Evolutionary conservation across 768 basidiomycete species (phyloP), one percentile per base, ranked within the genome.

Genomic region (Russula vinacea): DNA sequence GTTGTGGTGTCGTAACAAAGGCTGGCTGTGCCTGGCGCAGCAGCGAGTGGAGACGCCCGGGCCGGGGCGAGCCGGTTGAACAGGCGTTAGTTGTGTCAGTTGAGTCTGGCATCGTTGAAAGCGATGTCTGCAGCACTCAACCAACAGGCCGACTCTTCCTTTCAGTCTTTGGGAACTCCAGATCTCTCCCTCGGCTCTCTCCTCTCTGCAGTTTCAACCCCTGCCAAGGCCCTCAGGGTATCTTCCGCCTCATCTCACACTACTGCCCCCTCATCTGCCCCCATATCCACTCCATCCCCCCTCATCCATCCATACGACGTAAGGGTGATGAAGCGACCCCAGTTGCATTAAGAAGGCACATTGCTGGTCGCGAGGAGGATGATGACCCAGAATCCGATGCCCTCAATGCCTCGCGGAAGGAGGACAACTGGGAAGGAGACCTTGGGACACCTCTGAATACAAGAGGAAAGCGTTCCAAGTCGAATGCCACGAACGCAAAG

Each of bases 401-500:
- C 11, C 62, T 69, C 29, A 69, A 69, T 55, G 49, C 57, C 17
- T 54, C 62, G 3, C 66, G 58, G 52, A 58, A 60, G 26, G 68
- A 67, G 32, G 77, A 73, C 68, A 72, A 73, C 60, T 80, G 80
- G 78, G 81, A 79, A n/a, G 79, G 77, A 56, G 78, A 74, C 14
- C 78, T 76, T 11, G 83, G 82, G 47, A 84, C 84, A 5, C 84
- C 84, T n/a, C 70, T 76, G 39, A 75, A 78, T 9, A 70, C 71
- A 16, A 78, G 82, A 17, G 74, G 78, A 24, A 83, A 82, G 71
- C 79, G 80, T 32, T 70, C 75, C 22, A 72, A 74, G 62, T 71
- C 78, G 22, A 74, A 74, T 33, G 75, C 76, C 13, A 75, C 72
- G 19, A 79, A 76, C 37, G 74, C 73, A 13, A 69, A 68, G 50